phyloP scores from a whole-genome alignment of 2,329 filamentous ascomycete genomes.

The Aspergillus felis region DNA sequence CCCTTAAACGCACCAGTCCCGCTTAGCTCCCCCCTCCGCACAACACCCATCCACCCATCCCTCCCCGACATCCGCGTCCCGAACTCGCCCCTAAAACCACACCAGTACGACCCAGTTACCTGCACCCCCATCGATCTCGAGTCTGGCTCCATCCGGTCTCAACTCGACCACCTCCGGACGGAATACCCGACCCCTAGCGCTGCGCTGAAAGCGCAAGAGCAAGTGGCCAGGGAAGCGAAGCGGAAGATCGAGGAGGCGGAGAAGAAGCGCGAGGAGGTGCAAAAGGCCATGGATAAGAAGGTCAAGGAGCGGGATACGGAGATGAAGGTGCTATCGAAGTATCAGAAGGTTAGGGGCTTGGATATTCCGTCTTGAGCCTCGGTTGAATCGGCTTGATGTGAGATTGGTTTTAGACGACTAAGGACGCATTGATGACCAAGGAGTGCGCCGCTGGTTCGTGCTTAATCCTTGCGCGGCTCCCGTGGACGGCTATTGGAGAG shows the following conservation, averaged over 20 bases:
- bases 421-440: not conserved
- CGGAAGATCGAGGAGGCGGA: conserved; percentile 34
- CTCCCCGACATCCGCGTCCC: conserved; percentile 40
- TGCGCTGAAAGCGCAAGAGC: conserved; percentile 35
- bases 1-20: conserved; percentile 21
- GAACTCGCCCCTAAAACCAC: conserved; percentile 26
- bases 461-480: not conserved
- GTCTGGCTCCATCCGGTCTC: conserved; percentile 18
- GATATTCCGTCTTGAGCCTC: conserved; percentile 24
- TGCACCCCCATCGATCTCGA: conserved; percentile 32
- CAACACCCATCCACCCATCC: conserved; percentile 36
- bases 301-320: conserved; percentile 41
- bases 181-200: conserved; percentile 34
- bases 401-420: not conserved
- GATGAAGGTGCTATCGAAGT: conserved; percentile 41
- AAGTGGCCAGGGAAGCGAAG: conserved; percentile 35
- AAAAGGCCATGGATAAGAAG: conserved; percentile 41
- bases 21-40: conserved; percentile 34
- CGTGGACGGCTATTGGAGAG: not conserved
- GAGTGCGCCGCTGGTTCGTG: not conserved
- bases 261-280: conserved; percentile 36
- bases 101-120: conserved; percentile 38
- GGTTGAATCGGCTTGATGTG: not conserved
- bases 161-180: conserved; percentile 34
- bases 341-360: conserved; percentile 35